Base-by-base conservation (phyloP, 2,329 filamentous ascomycete genomes). In the Botrytis aclada region DNA sequence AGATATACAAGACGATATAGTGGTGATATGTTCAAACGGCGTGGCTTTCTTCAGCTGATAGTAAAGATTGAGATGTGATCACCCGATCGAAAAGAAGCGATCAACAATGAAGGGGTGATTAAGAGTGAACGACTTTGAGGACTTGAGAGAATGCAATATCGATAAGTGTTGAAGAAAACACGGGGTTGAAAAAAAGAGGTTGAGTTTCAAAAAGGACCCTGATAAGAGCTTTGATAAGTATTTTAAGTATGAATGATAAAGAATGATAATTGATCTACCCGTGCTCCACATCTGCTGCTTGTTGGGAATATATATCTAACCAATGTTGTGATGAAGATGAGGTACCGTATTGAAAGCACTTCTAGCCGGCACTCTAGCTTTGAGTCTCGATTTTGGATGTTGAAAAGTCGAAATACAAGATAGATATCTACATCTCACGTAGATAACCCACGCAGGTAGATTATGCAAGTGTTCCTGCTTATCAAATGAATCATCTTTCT, bases 201-300 rank as follows among this genome's bases (percentile, higher is more conserved):
- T n/a, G 29, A 34, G 43, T 29, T 47, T 47, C 41, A 4, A 45
- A 47, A 47, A 29, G 47, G 29, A 37, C 41, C 14, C 43, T 43
- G 63, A 65, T 65, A 65, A 65, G 63, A 65, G 39, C n/a, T 64
- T 39, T 45, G 61, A 32, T 32, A 43, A 63, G 39, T 65, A 54
- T 45, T 39, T 22, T 32, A 43, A 63, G 39, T 65, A 54, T 54
- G 12, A 51, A 51, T 51, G 47, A 51, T 51, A 51, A 51, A 20
- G 43, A 45, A 65, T 65, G 29, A 65, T n/a, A 32, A 47, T 47
- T n/a, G 29, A 65, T 65, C 63, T 47, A 41, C 37, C 32, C 47
- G 18, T 56, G 47, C 65, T 67, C 65, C 65, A 67, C 65, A 56
- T 56, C 18, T 54, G 6, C 3, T 32, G 10, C 45, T 47, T 65